Evolutionary conservation across 23 red algal genomes (phyloP), one percentile per base, ranked within the genome.

Genomic region (Pyropia haitanensis): DNA sequence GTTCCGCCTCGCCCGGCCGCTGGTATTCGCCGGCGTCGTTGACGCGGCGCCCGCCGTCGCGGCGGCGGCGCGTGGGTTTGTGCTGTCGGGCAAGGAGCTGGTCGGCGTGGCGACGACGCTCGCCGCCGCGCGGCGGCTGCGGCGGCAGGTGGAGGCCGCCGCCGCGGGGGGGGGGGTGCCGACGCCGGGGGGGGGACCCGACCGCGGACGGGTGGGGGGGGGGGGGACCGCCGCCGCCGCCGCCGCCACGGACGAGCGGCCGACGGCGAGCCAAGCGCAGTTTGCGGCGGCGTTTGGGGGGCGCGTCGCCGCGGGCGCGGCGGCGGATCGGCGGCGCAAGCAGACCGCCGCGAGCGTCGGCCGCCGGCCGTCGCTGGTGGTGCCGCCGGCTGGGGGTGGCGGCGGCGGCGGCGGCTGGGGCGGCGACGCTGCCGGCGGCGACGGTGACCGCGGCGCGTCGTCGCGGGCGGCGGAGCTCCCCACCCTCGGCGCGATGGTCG

Each of bases 41-140:
- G 74, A 70, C 25, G 32, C 81, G 23, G 64, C n/a, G 16, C n/a
- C 23, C 0, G 9, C 78, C 1, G 51, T 83, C 14, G 2, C 27
- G 26, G 53, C 53, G 18, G 76, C 81, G 2, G 51, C 53, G 18
- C 77, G 77, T 30, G 76, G 81, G 17, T 27, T 61, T 19, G n/a
- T 56, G 39, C 65, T 95, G 14, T 54, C 59, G 15, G 90, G 81
- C 29, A 57, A 33, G 16, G 75, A 95, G 33, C 58, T 95, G 55
- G 48, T 81, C 3, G 10, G 28, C 12, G 70, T 95, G 34, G 90
- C 90, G 5, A 30, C 65, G 20, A 81, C 81, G 1, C 56, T 87
- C 2, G 44, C 48, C 22, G 71, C 72, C 2, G 81, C 81, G 13
- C 70, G 79, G 3, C 48, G 48, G 15, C 27, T 86, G 32, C 73